Conservation (phyloP, 345 rosid genomes). For the Jatropha curcas region DNA sequence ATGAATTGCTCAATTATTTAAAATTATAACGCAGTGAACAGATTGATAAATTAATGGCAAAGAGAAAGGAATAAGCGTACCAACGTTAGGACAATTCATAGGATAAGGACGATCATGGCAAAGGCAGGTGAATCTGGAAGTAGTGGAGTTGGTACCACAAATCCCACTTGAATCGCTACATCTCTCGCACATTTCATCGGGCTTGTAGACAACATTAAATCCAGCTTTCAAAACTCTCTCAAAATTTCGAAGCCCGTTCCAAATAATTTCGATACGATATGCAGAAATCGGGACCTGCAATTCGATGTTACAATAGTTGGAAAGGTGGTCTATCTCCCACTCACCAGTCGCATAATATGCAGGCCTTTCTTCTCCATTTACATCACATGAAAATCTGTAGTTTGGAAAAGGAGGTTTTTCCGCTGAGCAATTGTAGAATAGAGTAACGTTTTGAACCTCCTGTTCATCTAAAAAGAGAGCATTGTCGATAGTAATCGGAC, state of each 20-base stretch:
- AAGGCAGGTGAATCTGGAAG: constrained; percentile 33
- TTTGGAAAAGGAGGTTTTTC: too few species aligned
- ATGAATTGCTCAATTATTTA: too few species aligned
- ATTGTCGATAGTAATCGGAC: too few species aligned
- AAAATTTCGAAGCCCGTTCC: too few species aligned
- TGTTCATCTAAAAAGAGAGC: too few species aligned
- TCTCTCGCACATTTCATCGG: neutral
- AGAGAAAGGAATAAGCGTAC: too few species aligned
- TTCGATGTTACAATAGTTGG: neutral
- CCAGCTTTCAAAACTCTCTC: constrained; percentile 12
- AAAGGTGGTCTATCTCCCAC: too few species aligned
- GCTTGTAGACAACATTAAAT: constrained; percentile 26
- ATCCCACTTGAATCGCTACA: constrained; percentile 39
- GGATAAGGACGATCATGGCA: constrained; percentile 26
- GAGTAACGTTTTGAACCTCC: constrained; percentile 29
- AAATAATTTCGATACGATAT: too few species aligned
- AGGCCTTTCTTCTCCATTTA: fast-evolving
- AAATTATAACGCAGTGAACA: too few species aligned
- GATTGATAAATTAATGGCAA: too few species aligned
- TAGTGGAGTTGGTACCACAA: constrained; percentile 40
- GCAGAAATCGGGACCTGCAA: neutral
- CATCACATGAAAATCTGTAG: neutral
- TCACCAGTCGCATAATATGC: constrained; percentile 11
- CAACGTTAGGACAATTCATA: too few species aligned
- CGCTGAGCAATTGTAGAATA: constrained; percentile 42